These are phyloP conservation scores for Pseudonectria foliicola DNA, from an alignment of 2,329 filamentous ascomycete species.

Conservation along the genomic window DNA sequence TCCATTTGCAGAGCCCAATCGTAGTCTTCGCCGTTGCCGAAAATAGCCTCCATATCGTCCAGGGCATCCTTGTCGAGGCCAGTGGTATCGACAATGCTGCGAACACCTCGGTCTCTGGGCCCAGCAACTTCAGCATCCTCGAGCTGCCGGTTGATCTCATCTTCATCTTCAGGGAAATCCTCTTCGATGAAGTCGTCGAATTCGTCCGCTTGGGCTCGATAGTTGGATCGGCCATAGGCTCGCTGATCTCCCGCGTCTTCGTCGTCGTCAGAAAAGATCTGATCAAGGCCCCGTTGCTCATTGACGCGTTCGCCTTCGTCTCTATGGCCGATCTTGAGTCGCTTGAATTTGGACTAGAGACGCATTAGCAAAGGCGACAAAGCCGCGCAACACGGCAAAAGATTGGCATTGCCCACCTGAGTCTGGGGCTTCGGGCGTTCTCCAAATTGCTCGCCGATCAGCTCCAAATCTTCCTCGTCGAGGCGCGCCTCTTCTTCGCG, in stretches of 20 bases:
- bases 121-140: slow-evolving; percentile 87
- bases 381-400: neutral
- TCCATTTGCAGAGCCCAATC: slow-evolving; percentile 89
- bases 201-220: slow-evolving; percentile 63
- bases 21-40: slow-evolving; percentile 93
- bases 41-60: slow-evolving; percentile 93
- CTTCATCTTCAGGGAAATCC: slow-evolving; percentile 83
- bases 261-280: slow-evolving; percentile 95
- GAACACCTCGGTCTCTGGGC: slow-evolving; percentile 63
- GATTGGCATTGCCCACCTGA: slow-evolving; percentile 51
- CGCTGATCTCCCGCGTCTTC: slow-evolving; percentile 59
- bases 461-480: slow-evolving; percentile 91
- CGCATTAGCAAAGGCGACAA: slow-evolving; percentile 1
- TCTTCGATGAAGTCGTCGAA: slow-evolving; percentile 97
- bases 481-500: slow-evolving; percentile 81
- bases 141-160: slow-evolving; percentile 64
- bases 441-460: slow-evolving; percentile 78
- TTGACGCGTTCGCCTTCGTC: slow-evolving; percentile 60
- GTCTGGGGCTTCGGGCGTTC: slow-evolving; percentile 53
- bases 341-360: slow-evolving; percentile 80
- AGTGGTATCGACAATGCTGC: slow-evolving; percentile 67
- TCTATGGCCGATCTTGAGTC: slow-evolving; percentile 84
- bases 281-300: slow-evolving; percentile 67
- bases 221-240: slow-evolving; percentile 42
- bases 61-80: slow-evolving; percentile 87